Conservation (phyloP, 1,284 basidiomycete species). For the Phellinidium pouzarii region DNA sequence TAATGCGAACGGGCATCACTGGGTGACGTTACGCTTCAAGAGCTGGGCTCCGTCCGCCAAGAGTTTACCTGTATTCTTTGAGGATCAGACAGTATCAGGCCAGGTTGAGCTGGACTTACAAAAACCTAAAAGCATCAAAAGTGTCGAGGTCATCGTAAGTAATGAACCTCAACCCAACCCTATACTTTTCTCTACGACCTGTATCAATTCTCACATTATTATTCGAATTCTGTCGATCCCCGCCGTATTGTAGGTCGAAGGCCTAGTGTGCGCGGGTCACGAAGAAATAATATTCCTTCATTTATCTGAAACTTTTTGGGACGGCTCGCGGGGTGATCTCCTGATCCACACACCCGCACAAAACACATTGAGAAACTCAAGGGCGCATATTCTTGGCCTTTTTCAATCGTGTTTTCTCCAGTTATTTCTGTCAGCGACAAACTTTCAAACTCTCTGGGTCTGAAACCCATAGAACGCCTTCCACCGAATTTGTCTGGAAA, state of each 20-base stretch:
- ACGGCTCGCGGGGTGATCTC: slow-evolving; percentile 6
- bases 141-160: slow-evolving; percentile 14
- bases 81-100: slow-evolving; percentile 11
- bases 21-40: slow-evolving; percentile 3
- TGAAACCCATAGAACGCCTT: slow-evolving; percentile 10
- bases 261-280: slow-evolving; percentile 5
- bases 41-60: slow-evolving; percentile 13
- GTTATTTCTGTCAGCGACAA: slow-evolving; percentile 5
- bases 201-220: no score
- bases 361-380: slow-evolving; percentile 14
- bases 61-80: slow-evolving; percentile 12
- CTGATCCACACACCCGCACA: neutral
- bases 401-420: slow-evolving; percentile 13
- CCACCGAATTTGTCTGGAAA: slow-evolving; percentile 8
- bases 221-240: neutral
- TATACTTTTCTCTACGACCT: no score
- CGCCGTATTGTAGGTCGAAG: slow-evolving; percentile 8
- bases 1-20: slow-evolving; percentile 1
- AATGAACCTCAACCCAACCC: no score
- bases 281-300: slow-evolving; percentile 6
- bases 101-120: slow-evolving; percentile 10
- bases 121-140: slow-evolving; percentile 14
- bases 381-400: slow-evolving; percentile 14
- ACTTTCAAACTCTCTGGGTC: slow-evolving; percentile 1
- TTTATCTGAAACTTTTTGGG: slow-evolving; percentile 12